Base-by-base conservation (phyloP, 2,329 filamentous ascomycete genomes). In the Colletotrichum sp. region DNA sequence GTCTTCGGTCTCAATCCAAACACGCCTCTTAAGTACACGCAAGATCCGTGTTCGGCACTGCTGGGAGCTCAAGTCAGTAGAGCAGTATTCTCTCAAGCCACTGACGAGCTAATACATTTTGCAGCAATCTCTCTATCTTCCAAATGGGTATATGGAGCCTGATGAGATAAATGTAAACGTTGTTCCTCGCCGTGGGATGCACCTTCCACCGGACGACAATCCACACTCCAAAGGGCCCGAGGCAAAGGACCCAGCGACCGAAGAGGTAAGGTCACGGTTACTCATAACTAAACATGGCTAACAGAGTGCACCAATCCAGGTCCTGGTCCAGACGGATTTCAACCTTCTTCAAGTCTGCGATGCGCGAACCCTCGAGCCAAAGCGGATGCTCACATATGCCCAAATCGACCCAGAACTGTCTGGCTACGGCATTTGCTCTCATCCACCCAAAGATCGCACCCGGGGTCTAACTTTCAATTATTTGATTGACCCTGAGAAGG, bases 371-470 rank as follows among this genome's bases (percentile, higher is more conserved):
- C 75, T 78, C 6, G 64, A 76, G 36, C 75, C 77, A 6, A 78
- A 78, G 52, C 63, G 77, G 16, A 63, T 78, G 15, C 71, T 78
- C 52, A 78, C 77, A 2, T 78, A 78, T 39, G 77, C 77, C n/a
- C 75, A 77, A 32, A 78, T 78, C 28, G 75, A 77, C 65, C 59
- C 77, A 7, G 24, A 76, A 36, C 75, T 78, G 5, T 69, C 68
- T 30, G 77, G 77, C 12, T 78, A 59, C 28, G 77, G 77, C 44
- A 78, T 77, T 57, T 78, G 77, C 21, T 75, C 77, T 9, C 77
- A 78, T 49, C 77, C 77, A 5, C 77, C 77, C 12, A 77, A 78
- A n/a, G 77, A 78, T 60, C 55, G 75, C 9, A 62, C 18, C 10
- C 57, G 77, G 13, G 77, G 77, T 9, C 71, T 77, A 13, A 78